phyloP scores from a whole-genome alignment of 1,139 yeast genomes.

The Protomyces inouyei region DNA sequence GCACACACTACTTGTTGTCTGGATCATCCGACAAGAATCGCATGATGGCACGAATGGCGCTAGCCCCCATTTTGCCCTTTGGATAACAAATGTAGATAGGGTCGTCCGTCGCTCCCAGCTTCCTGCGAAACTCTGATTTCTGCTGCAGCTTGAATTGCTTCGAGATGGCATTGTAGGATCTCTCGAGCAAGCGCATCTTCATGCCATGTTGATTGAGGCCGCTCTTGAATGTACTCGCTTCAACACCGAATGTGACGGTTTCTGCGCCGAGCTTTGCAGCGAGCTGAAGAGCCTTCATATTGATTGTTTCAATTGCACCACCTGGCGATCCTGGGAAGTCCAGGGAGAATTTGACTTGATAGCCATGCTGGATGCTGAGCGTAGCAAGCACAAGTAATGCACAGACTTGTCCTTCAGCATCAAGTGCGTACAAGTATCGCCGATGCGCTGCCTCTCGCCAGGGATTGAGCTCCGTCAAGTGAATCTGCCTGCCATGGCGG shows the following conservation, averaged over 20 bases:
- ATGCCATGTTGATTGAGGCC: constrained; percentile 1
- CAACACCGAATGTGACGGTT: constrained; percentile 10
- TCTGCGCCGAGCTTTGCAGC: constrained; percentile 5
- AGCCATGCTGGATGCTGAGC: constrained; percentile 4
- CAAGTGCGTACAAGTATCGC: constrained; percentile 3
- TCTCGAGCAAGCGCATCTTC: background rate
- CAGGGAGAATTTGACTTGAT: constrained; percentile 11
- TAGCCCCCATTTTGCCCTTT: constrained; percentile 3
- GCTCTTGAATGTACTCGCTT: background rate
- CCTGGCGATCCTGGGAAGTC: constrained; percentile 14
- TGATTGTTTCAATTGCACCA: constrained; percentile 10
- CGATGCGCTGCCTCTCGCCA: constrained; percentile 9
- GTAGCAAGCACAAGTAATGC: constrained; percentile 12
- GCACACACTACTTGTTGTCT: background rate
- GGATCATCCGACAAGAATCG: constrained; percentile 1
- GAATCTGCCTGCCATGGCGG: constrained; percentile 15
- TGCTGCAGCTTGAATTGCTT: constrained; percentile 3
- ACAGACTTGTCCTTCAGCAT: background rate
- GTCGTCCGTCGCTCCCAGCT: constrained; percentile 9
- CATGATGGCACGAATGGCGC: constrained; percentile 10
- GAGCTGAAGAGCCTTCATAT: background rate
- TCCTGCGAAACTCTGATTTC: constrained; percentile 4
- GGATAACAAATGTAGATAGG: constrained; percentile 7
- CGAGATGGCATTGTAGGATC: constrained; percentile 5
- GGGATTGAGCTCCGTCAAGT: constrained; percentile 16